Conservation (phyloP, 2,329 filamentous ascomycete species). For the Fusarium penzigii region DNA sequence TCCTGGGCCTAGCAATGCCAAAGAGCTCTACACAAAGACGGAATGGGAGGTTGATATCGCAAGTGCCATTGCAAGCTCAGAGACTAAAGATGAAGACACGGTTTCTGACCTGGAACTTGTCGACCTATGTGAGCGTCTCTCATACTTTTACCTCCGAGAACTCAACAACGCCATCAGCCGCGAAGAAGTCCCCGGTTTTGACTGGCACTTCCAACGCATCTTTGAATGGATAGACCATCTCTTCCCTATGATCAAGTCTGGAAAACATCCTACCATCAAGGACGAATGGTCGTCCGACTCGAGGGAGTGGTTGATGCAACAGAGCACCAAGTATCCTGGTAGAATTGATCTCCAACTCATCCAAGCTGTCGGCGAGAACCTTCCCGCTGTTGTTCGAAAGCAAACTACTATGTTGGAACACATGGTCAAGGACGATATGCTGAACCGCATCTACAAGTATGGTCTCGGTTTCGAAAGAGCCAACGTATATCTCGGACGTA, state of each 20-base stretch:
- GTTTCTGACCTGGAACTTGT: background rate
- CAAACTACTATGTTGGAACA: conserved; percentile 39
- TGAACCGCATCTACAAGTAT: conserved; percentile 36
- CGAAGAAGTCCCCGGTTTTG: background rate
- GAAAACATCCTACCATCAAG: background rate
- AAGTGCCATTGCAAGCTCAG: background rate
- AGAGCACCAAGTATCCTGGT: background rate
- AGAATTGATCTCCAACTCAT: conserved; percentile 26
- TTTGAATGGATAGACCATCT: background rate
- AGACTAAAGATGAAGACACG: background rate
- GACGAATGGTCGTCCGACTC: background rate
- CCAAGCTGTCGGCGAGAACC: conserved; percentile 33
- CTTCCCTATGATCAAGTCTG: background rate
- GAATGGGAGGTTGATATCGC: background rate
- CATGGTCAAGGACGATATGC: conserved; percentile 35
- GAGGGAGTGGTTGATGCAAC: background rate
- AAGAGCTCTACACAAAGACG: background rate
- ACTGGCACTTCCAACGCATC: background rate
- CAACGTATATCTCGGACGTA: conserved; percentile 17
- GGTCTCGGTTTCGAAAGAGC: conserved; percentile 7
- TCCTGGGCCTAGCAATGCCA: background rate
- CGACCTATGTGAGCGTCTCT: background rate
- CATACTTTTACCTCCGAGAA: background rate
- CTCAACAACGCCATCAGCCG: background rate
- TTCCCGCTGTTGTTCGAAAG: conserved; percentile 36